Evolutionary conservation across 2,329 filamentous ascomycete species (phyloP).

Genomic region (Pseudocercospora eumusae): DNA sequence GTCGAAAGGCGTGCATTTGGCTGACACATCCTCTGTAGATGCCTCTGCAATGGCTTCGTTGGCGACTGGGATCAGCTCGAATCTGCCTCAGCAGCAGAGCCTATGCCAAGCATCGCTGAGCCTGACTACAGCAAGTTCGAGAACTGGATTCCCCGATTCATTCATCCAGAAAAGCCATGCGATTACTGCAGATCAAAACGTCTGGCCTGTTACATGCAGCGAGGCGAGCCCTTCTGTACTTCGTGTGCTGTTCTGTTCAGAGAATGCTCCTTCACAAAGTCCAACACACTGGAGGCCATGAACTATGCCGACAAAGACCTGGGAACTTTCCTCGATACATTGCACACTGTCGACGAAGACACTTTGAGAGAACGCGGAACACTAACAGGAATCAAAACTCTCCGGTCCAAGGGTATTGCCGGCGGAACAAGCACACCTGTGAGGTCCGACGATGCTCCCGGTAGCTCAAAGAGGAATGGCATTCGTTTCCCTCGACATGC

Average conservation of each 20-base stretch:
- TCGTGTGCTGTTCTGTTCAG: constrained; percentile 52
- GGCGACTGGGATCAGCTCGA: constrained; percentile 25
- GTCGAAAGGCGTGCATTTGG: not conserved
- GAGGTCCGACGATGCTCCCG: constrained; percentile 38
- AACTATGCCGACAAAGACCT: constrained; percentile 31
- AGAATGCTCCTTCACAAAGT: constrained; percentile 50
- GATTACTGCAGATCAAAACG: constrained; percentile 51
- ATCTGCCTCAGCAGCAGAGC: constrained; percentile 3
- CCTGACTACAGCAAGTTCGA: constrained; percentile 46
- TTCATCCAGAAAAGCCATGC: constrained; percentile 49
- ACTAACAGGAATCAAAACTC: constrained; percentile 39
- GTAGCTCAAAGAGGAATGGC: constrained; percentile 52
- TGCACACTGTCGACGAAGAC: constrained; percentile 51
- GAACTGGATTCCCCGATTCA: constrained; percentile 50
- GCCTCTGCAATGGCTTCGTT: constrained; percentile 25
- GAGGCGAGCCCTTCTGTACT: constrained; percentile 46
- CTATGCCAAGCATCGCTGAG: constrained; percentile 24
- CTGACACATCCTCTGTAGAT: constrained; percentile 12
- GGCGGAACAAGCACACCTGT: constrained; percentile 27
- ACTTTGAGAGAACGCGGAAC: constrained; percentile 37
- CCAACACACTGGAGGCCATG: constrained; percentile 32
- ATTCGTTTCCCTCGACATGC: constrained; percentile 79
- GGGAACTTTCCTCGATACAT: constrained; percentile 48
- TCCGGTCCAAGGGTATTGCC: constrained; percentile 30
- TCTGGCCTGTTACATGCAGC: constrained; percentile 50